A percentile compares a stretch with the other conserved stretches of the same genome.
Conservation (phyloP, 306 rosid species). For the Quercus glauca region DNA sequence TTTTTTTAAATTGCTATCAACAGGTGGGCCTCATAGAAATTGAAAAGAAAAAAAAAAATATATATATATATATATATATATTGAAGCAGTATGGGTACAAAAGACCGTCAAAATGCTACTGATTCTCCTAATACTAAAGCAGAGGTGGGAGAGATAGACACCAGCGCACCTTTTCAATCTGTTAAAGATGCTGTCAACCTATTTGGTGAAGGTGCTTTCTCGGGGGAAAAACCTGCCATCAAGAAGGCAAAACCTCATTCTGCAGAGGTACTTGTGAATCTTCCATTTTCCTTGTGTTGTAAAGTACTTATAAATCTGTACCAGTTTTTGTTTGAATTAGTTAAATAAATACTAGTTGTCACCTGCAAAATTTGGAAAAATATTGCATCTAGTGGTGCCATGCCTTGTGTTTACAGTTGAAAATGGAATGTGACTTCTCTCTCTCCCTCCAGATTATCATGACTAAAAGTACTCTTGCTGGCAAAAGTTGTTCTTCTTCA, state of each 20-base stretch:
- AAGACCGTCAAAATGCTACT: slow-evolving; percentile 43
- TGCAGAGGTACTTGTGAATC: slow-evolving; percentile 60
- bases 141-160: slow-evolving; percentile 97
- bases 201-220: slow-evolving; percentile 92
- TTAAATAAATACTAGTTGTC: not conserved
- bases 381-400: not conserved
- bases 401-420: not conserved
- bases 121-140: slow-evolving; percentile 65
- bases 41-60: not conserved
- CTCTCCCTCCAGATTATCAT: not conserved
- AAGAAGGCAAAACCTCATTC: slow-evolving; percentile 81
- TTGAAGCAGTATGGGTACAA: slow-evolving; percentile 64
- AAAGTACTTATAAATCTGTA: not conserved
- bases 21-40: slow-evolving; percentile 19
- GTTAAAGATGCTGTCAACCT: slow-evolving; percentile 93
- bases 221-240: slow-evolving; percentile 67
- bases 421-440: not conserved
- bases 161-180: slow-evolving; percentile 96
- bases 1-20: slow-evolving; percentile 2
- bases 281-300: slow-evolving; percentile 2
- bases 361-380: not conserved
- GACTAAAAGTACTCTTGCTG: not conserved
- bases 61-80: no score
- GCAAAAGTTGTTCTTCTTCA: not conserved
- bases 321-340: not conserved